Base-by-base conservation (phyloP, 2,329 filamentous ascomycete genomes). In the Aspergillus uvarum region DNA sequence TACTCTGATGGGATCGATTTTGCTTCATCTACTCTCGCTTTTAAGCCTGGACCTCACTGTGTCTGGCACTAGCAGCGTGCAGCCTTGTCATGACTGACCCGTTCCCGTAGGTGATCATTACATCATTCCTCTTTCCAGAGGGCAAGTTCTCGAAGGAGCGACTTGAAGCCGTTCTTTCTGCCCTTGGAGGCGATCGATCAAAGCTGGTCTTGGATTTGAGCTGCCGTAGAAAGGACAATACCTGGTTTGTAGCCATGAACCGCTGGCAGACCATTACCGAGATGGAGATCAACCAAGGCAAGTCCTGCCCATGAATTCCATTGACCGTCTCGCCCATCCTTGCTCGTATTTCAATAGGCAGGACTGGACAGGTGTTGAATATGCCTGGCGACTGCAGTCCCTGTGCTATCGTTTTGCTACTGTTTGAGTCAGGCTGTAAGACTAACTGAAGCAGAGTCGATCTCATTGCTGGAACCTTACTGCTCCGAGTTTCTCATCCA, bases 261-360 rank as follows among this genome's bases (percentile, higher is more conserved):
- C 96, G 96, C 76, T 99, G 95, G 95, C 95, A 98, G 82, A 96
- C 92, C 1, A 89, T 98, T 58, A 98, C 95, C 1, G 91, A 97
- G 70, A 96, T 96, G 87, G 92, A 97, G 74, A 87, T 99, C 65
- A 94, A 89, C 64, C 82, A 90, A 82, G 90, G 94, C 93, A 78
- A 59, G 77, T 56, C 3, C 12, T 16, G 7, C 14, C 12, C 10
- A 4, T 29, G 12, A 19, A 10, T 35, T 3, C 14, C 1, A n/a
- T 26, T 21, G 6, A 4, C 8, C 4, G 21, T 3, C 42, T 11
- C 22, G 8, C 16, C 14, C 16, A 14, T 55, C 29, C 19, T 58
- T 54, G n/a, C 29, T 16, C 22, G 21, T 14, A 6, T 48, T 22
- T 12, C 16, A n/a, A n/a, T 6, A n/a, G 5, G 16, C 14, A 44